phyloP scores from a whole-genome alignment of 2,329 filamentous ascomycete species.

The Fusarium coffeatum region DNA sequence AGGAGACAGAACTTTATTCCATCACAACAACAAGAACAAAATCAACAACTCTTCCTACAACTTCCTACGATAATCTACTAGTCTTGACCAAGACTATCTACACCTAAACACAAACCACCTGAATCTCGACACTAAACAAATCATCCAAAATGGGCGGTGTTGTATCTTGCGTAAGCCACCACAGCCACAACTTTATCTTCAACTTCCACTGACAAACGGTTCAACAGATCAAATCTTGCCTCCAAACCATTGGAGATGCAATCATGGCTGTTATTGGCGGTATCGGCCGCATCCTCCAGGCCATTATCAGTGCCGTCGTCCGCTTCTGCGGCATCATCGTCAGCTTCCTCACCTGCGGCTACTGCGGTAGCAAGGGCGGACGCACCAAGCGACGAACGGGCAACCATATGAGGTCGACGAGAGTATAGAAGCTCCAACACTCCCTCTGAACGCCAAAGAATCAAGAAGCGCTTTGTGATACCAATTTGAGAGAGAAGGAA shows the following conservation, averaged over 20 bases:
- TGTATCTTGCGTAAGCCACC: constrained; percentile 79
- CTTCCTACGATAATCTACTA: neutral
- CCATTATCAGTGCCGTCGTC: constrained; percentile 76
- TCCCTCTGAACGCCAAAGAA: neutral
- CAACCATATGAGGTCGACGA: constrained; percentile 34
- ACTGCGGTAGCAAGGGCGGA: constrained; percentile 46
- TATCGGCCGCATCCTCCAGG: constrained; percentile 72
- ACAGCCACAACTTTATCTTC: neutral
- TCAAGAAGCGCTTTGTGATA: constrained; percentile 13
- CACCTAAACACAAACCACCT: constrained; percentile 9
- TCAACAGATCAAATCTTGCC: constrained; percentile 65
- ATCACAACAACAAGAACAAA: constrained; percentile 18
- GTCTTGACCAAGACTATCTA: constrained; percentile 7
- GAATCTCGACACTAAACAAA: constrained; percentile 30
- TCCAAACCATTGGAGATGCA: constrained; percentile 72
- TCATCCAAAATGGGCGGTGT: constrained; percentile 77
- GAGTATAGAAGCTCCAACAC: constrained; percentile 12
- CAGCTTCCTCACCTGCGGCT: constrained; percentile 70
- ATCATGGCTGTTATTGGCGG: constrained; percentile 77
- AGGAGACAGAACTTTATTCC: neutral
- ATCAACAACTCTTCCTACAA: constrained; percentile 3
- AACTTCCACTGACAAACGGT: constrained; percentile 28
- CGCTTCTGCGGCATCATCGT: constrained; percentile 74
- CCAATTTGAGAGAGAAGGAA: constrained; percentile 12
- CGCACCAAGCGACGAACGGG: constrained; percentile 25